These are phyloP conservation scores for Pythium grandisporangium DNA, from an alignment of 352 stramenopile species.

Conservation along the genomic window DNA sequence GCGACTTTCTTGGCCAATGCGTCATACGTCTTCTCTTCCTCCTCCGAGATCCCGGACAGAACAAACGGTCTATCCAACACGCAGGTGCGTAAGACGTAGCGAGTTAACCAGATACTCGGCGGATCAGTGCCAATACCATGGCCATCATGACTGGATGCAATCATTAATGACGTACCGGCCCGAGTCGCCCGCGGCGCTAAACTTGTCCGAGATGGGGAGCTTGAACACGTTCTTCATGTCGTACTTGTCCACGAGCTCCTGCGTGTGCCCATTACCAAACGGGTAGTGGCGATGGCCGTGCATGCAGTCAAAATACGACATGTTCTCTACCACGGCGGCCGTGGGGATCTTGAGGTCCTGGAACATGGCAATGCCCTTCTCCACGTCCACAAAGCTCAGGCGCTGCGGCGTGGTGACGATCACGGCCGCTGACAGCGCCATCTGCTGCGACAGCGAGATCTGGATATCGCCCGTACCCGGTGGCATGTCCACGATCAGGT, in stretches of 20 bases:
- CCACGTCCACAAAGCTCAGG: constrained; percentile 97
- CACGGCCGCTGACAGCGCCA: constrained; percentile 96
- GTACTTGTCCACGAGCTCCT: constrained; percentile 73
- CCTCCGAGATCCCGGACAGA: constrained; percentile 48
- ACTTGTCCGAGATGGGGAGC: constrained; percentile 67
- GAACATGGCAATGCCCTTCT: constrained; percentile 99
- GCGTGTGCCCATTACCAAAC: constrained; percentile 72
- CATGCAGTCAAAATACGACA: constrained; percentile 95
- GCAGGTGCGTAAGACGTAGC: neutral
- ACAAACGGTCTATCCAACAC: constrained; percentile 53
- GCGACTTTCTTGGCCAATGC: constrained; percentile 56
- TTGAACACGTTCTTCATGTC: constrained; percentile 82
- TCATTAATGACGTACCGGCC: constrained; percentile 30
- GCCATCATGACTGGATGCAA: neutral
- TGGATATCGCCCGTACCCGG: constrained; percentile 99
- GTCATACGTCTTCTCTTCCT: constrained; percentile 66
- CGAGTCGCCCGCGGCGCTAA: constrained; percentile 63
- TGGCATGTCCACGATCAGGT: constrained; percentile 98
- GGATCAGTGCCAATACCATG: too few relatives aligned
- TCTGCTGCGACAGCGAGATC: constrained; percentile 96
- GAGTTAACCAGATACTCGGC: too few relatives aligned
- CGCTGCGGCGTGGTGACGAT: constrained; percentile 99
- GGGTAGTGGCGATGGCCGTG: constrained; percentile 81
- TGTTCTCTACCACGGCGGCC: constrained; percentile 98
- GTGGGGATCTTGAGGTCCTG: constrained; percentile 93